Evolutionary conservation across 2,329 filamentous ascomycete genomes (phyloP).

Genomic region (Nemania abortiva): DNA sequence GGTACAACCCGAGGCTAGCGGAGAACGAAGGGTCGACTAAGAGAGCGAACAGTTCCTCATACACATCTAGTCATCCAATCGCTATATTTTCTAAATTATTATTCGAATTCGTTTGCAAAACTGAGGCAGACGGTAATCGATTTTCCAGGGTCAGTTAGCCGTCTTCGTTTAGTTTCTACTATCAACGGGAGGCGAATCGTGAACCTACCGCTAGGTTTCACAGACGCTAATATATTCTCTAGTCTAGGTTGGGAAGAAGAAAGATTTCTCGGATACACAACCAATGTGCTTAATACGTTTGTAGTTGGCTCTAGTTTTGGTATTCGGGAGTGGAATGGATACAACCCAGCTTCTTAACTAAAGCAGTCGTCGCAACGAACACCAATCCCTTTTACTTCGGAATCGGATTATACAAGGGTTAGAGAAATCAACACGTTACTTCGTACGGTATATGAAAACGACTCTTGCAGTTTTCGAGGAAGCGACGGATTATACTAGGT

Average conservation of each 20-base stretch:
- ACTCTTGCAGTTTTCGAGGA: background rate
- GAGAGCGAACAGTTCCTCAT: background rate
- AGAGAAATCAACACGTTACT: background rate
- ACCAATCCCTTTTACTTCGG: slow-evolving; percentile 4
- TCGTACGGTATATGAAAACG: background rate
- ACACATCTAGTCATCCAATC: background rate
- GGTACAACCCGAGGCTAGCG: slow-evolving; percentile 12
- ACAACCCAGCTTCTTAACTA: slow-evolving; percentile 5
- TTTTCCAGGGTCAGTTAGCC: slow-evolving; percentile 9
- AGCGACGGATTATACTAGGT: slow-evolving; percentile 14
- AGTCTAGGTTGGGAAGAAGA: slow-evolving; percentile 6
- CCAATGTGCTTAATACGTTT: slow-evolving; percentile 16
- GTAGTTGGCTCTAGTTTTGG: slow-evolving; percentile 19
- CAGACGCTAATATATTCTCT: slow-evolving; percentile 23
- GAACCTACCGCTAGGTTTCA: background rate
- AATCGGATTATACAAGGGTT: background rate
- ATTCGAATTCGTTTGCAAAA: background rate
- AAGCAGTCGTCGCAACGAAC: slow-evolving; percentile 9
- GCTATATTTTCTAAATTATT: background rate
- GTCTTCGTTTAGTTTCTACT: slow-evolving; percentile 6
- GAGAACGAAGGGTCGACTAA: slow-evolving; percentile 3
- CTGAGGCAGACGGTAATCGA: background rate
- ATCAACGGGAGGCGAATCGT: background rate
- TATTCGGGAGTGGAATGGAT: slow-evolving; percentile 19
- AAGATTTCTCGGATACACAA: background rate